Evolutionary conservation across 192 early-diverging fungal species (phyloP).

Genomic region (Diversispora eburnea): DNA sequence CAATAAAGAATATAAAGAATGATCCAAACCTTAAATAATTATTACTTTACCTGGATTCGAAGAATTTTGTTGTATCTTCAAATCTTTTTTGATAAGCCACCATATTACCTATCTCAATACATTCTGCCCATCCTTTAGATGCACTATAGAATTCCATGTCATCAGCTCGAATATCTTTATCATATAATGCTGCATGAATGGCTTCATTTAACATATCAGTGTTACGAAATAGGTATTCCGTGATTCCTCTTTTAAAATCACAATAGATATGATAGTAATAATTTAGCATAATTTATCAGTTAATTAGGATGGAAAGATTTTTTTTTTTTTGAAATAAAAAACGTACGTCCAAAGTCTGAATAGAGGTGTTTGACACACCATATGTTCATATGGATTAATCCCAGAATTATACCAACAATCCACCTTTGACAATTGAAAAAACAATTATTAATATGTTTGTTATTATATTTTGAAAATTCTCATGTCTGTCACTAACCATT

Average conservation of each 20-base stretch:
- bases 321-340: background rate
- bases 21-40: slow-evolving; percentile 27
- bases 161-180: slow-evolving; percentile 70
- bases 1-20: background rate
- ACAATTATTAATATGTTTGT: background rate
- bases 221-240: slow-evolving; percentile 88
- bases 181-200: slow-evolving; percentile 76
- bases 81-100: slow-evolving; percentile 84
- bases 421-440: slow-evolving; percentile 30
- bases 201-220: slow-evolving; percentile 79
- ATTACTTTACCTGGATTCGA: slow-evolving; percentile 48
- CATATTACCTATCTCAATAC: slow-evolving; percentile 75
- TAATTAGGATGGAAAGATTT: background rate
- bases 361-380: slow-evolving; percentile 94
- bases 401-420: slow-evolving; percentile 87
- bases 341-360: slow-evolving; percentile 81
- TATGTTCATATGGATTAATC: slow-evolving; percentile 88
- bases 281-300: background rate
- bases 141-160: slow-evolving; percentile 92
- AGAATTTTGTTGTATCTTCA: slow-evolving; percentile 79
- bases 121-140: slow-evolving; percentile 90
- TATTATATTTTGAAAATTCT: slow-evolving; percentile 22
- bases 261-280: background rate
- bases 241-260: slow-evolving; percentile 65
- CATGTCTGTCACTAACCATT: slow-evolving; percentile 48